Base-by-base conservation (phyloP, 2,329 filamentous ascomycete species). In the Pleurostoma richardsiae region DNA sequence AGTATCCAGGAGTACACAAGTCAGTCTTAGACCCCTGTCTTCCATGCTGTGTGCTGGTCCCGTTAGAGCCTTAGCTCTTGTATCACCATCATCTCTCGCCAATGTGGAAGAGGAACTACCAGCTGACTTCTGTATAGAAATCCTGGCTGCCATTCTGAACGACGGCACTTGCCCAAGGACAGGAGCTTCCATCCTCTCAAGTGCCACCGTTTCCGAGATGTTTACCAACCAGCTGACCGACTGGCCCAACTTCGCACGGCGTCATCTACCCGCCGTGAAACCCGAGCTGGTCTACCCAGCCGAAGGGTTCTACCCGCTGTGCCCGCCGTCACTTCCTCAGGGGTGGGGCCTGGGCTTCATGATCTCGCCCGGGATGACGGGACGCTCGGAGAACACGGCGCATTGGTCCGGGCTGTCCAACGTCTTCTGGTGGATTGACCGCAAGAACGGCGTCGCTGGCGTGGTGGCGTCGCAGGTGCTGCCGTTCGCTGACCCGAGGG, bases 281-380 rank as follows among this genome's bases (percentile, higher is more conserved):
- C 71, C 72, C 0, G 64, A 73, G 10, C 61, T 78, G 6, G 71
- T 72, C 3, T 76, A 77, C 52, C 57, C 61, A 0, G 50, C 74
- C 2, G 63, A 69, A 1, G 76, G 82, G 30, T 45, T 84, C 10
- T 83, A 77, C 53, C 69, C 69, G 1, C 58, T 69, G 2, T 36
- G 33, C n/a, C 42, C 61, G 0, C 57, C 60, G 1, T 56, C 75
- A 49, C 72, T 70, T 39, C 76, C 81, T 0, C 82, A 86, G 56
- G 84, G 84, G 8, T 86, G 81, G 81, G 81, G 82, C 0, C 63
- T 86, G 30, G 75, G 71, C 0, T 80, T 81, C 42, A 77, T 83
- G 71, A 59, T 82, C 10, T 77, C 61, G 11, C 59, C 63, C 26
- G 70, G 71, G 1, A 72, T 71, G 1, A 79, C 80, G 3, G 80